Conservation (phyloP, 257 asterid genomes). For the Lithospermum erythrorhizon region DNA sequence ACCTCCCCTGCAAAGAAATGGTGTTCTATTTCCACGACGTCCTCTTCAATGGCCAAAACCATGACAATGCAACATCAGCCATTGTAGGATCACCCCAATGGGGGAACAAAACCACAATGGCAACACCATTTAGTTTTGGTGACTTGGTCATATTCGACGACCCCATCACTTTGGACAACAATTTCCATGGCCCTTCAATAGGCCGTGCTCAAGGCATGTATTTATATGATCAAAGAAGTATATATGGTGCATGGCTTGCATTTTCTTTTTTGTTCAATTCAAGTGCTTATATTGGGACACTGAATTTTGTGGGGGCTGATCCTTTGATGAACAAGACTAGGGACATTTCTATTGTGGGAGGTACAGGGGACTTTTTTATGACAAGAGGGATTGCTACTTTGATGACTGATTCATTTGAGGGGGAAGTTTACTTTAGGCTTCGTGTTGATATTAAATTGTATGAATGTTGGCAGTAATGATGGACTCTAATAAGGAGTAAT, state of each 20-base stretch:
- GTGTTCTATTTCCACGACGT: slow-evolving; percentile 68
- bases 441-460: slow-evolving; percentile 8
- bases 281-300: slow-evolving; percentile 37
- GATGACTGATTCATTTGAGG: slow-evolving; percentile 5
- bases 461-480: slow-evolving; percentile 2
- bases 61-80: slow-evolving; percentile 55
- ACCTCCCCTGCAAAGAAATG: slow-evolving; percentile 44
- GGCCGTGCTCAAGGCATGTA: slow-evolving; percentile 82
- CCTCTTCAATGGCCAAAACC: slow-evolving; percentile 52
- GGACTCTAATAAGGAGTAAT: no score
- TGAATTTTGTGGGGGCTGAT: slow-evolving; percentile 67
- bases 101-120: slow-evolving; percentile 50
- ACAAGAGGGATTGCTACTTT: slow-evolving; percentile 6
- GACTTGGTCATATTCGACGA: slow-evolving; percentile 63
- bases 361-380: slow-evolving; percentile 10
- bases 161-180: slow-evolving; percentile 64
- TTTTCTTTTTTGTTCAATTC: slow-evolving; percentile 65
- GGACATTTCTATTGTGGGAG: slow-evolving; percentile 7
- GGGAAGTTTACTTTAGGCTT: slow-evolving; percentile 7
- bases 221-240: slow-evolving; percentile 39
- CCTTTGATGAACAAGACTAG: slow-evolving; percentile 42
- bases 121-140: slow-evolving; percentile 38
- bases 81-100: slow-evolving; percentile 59
- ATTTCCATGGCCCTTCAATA: slow-evolving; percentile 51
- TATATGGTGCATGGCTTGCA: slow-evolving; percentile 55